Percentiles rank a stretch among this genome's conserved stretches.
Evolutionary conservation across 495 filamentous ascomycete species (phyloP).

Genomic region (Aspergillus cavernicola): DNA sequence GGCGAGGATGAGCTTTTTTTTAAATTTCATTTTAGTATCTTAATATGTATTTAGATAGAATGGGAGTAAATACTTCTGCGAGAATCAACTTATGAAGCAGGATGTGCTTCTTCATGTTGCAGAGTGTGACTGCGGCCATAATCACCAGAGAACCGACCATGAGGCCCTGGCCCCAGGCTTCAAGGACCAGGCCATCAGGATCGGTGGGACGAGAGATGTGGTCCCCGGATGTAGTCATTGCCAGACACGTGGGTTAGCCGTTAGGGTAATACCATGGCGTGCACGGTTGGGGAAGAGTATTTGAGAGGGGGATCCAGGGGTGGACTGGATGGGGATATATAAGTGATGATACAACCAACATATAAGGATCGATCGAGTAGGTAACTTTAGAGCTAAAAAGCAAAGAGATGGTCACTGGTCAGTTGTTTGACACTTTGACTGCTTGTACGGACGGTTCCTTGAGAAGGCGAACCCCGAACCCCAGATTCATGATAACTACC

Average conservation of each 20-base stretch:
- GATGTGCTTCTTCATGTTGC: slow-evolving; percentile 41
- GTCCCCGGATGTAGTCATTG: slow-evolving; percentile 17
- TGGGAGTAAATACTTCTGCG: slow-evolving; percentile 43
- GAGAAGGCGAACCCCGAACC: too few species aligned
- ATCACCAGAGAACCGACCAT: slow-evolving; percentile 47
- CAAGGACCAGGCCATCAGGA: slow-evolving; percentile 38
- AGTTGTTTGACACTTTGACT: not conserved
- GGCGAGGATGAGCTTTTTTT: slow-evolving; percentile 31
- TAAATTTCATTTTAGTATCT: too few species aligned
- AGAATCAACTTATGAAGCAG: slow-evolving; percentile 46
- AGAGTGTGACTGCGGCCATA: slow-evolving; percentile 40
- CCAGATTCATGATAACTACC: too few species aligned
- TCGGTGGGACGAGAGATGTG: slow-evolving; percentile 28
- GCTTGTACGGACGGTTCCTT: too few species aligned
- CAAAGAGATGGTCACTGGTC: too few species aligned
- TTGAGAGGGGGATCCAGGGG: too few species aligned
- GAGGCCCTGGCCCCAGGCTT: slow-evolving; percentile 48
- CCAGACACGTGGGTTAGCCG: not conserved
- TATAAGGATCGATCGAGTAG: too few species aligned
- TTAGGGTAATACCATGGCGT: too few species aligned
- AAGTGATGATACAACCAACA: too few species aligned
- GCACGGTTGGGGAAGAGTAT: too few species aligned
- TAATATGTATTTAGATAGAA: too few species aligned
- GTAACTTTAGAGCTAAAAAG: not conserved
- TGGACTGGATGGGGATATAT: too few species aligned